Percentiles rank a stretch among this genome's conserved stretches.
Evolutionary conservation across 768 basidiomycete genomes (phyloP).

Genomic region (Agaricus blazei): DNA sequence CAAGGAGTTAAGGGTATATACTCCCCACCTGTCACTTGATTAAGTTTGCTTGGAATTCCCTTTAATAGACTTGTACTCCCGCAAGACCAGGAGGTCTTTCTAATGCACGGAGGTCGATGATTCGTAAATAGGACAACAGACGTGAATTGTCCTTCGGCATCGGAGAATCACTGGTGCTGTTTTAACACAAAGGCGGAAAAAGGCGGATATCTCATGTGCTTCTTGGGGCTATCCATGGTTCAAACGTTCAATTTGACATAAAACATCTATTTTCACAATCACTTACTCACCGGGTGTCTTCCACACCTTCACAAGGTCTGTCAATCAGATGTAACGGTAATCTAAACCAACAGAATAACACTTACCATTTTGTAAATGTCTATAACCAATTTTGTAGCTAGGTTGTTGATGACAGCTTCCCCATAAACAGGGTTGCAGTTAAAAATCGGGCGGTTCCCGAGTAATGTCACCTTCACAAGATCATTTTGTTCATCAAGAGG

Average conservation of each 20-base stretch:
- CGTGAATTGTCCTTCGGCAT: neutral
- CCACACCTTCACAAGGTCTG: neutral
- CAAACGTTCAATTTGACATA: neutral
- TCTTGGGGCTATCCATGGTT: neutral
- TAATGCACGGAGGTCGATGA: neutral
- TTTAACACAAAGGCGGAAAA: neutral
- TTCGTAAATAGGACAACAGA: neutral
- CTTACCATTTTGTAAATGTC: too few relatives aligned
- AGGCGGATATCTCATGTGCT: neutral
- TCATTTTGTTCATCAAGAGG: slow-evolving; percentile 1
- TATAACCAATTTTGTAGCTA: neutral
- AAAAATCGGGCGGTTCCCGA: slow-evolving; percentile 1
- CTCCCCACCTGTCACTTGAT: neutral
- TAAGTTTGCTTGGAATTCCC: neutral
- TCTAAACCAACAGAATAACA: too few relatives aligned
- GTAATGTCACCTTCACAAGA: neutral
- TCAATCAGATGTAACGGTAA: too few relatives aligned
- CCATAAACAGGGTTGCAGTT: too few relatives aligned
- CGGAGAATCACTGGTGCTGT: neutral
- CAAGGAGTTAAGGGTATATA: neutral
- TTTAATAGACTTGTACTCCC: neutral
- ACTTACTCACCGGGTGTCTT: neutral
- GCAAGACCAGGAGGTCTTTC: neutral
- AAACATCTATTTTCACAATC: too few relatives aligned
- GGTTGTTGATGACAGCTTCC: neutral